These are phyloP conservation scores for Fusarium annulatum DNA, from an alignment of 2,329 filamentous ascomycete genomes.

Conservation along the genomic window DNA sequence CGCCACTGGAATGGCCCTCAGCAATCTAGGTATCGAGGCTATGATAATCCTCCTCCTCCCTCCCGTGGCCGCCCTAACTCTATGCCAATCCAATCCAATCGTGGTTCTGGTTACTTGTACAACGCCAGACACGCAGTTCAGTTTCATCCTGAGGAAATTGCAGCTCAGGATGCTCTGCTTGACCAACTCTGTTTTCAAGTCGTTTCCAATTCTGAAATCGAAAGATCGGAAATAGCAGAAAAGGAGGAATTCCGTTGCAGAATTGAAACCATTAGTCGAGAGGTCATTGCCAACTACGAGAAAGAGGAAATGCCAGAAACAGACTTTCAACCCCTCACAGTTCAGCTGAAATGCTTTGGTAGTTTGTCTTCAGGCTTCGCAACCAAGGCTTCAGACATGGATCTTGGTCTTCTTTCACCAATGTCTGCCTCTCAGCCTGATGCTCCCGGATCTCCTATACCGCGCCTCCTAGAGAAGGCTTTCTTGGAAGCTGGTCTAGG, in stretches of 20 bases:
- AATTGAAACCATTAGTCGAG: conserved; percentile 73
- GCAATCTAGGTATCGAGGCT: conserved; percentile 27
- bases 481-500: conserved; percentile 79
- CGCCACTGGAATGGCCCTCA: conserved; percentile 39
- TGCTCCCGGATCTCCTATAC: conserved; percentile 70
- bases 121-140: conserved; percentile 40
- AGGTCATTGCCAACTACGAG: conserved; percentile 67
- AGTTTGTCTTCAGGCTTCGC: conserved; percentile 88
- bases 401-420: conserved; percentile 80
- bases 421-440: conserved; percentile 66
- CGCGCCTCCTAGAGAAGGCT: conserved; percentile 78
- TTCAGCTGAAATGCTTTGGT: conserved; percentile 82
- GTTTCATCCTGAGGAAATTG: conserved; percentile 59
- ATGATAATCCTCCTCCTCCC: conserved; percentile 44
- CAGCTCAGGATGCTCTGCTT: conserved; percentile 60
- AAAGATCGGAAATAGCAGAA: conserved; percentile 68
- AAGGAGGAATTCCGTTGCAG: conserved; percentile 77
- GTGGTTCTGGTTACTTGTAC: conserved; percentile 34
- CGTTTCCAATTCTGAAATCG: conserved; percentile 71
- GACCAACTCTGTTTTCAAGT: conserved; percentile 58
- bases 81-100: conserved; percentile 15
- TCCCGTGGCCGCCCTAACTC: conserved; percentile 9
- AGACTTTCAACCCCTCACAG: conserved; percentile 64
- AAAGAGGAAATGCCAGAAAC: conserved; percentile 49
- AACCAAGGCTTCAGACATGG: conserved; percentile 89